phyloP scores from a whole-genome alignment of 345 rosid genomes.

The Pistacia vera region DNA sequence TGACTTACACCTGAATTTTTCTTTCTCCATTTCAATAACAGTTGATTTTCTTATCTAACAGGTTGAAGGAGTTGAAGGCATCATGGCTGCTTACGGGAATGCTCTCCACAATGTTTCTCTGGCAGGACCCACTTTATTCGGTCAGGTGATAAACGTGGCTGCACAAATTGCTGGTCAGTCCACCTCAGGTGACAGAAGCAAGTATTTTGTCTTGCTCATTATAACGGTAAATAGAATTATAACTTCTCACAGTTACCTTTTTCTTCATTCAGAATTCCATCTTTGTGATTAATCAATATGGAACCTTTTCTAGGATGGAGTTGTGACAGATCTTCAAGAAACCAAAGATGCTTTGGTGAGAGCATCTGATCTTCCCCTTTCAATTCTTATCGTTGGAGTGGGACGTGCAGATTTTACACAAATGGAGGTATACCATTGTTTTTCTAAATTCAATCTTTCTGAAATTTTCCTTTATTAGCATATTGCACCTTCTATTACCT shows the following conservation, averaged over 20 bases:
- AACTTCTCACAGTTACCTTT: background rate
- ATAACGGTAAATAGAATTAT: conserved; percentile 44
- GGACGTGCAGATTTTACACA: conserved; percentile 79
- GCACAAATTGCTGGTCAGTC: conserved; percentile 51
- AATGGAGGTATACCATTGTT: conserved; percentile 68
- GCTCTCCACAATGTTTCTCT: conserved; percentile 58
- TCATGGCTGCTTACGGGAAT: conserved; percentile 70
- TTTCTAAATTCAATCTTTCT: too few relatives aligned
- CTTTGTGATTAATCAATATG: background rate
- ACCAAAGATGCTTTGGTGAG: conserved; percentile 78
- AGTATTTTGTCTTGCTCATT: conserved; percentile 61
- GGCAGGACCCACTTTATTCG: conserved; percentile 75
- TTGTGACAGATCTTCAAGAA: conserved; percentile 74
- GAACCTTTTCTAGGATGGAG: conserved; percentile 68
- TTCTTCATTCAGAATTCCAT: background rate
- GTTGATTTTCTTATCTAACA: conserved; percentile 32
- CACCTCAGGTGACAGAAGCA: conserved; percentile 25
- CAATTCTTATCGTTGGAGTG: conserved; percentile 84
- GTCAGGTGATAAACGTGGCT: conserved; percentile 61
- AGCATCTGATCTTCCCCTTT: conserved; percentile 92
- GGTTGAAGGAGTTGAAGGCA: conserved; percentile 88
- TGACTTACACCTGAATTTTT: background rate
- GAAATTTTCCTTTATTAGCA: too few relatives aligned
- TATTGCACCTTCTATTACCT: too few relatives aligned
- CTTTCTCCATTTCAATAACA: background rate